phyloP scores from a whole-genome alignment of 352 stramenopile species.

The Aphanomyces euteiches region DNA sequence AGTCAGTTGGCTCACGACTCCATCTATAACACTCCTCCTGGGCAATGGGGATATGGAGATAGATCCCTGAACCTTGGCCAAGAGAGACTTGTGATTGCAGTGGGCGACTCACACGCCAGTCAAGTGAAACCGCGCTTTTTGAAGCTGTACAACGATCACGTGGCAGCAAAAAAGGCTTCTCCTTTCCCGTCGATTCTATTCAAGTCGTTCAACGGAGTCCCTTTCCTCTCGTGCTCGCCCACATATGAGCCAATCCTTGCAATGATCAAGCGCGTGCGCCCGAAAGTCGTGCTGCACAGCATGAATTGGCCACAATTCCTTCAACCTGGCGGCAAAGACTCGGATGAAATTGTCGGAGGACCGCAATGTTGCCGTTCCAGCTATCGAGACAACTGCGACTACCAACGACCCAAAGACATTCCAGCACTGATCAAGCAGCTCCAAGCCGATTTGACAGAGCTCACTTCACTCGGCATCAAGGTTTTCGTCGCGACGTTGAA shows the following conservation, averaged over 20 bases:
- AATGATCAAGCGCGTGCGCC: neutral
- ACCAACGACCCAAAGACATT: conserved; percentile 3
- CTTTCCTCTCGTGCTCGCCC: neutral
- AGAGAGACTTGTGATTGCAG: neutral
- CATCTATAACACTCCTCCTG: neutral
- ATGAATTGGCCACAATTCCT: neutral
- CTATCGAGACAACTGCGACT: neutral
- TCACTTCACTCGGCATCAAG: conserved; percentile 16
- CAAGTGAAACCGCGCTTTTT: conserved; percentile 1
- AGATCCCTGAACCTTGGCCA: conserved; percentile 12
- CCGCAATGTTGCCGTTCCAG: neutral
- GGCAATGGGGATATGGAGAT: neutral
- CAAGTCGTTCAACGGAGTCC: neutral
- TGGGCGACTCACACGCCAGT: neutral
- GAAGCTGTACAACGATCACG: conserved; percentile 7
- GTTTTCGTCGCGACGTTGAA: conserved; percentile 8
- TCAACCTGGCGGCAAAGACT: neutral
- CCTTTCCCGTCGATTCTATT: conserved; percentile 15
- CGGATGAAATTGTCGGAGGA: neutral
- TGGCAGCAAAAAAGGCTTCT: conserved; percentile 7
- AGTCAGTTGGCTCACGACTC: neutral
- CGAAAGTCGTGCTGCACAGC: neutral
- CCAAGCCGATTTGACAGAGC: neutral
- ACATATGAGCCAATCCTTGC: neutral
- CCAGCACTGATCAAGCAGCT: neutral